phyloP scores from a whole-genome alignment of 495 filamentous ascomycete genomes.

The Pyronema domesticum region DNA sequence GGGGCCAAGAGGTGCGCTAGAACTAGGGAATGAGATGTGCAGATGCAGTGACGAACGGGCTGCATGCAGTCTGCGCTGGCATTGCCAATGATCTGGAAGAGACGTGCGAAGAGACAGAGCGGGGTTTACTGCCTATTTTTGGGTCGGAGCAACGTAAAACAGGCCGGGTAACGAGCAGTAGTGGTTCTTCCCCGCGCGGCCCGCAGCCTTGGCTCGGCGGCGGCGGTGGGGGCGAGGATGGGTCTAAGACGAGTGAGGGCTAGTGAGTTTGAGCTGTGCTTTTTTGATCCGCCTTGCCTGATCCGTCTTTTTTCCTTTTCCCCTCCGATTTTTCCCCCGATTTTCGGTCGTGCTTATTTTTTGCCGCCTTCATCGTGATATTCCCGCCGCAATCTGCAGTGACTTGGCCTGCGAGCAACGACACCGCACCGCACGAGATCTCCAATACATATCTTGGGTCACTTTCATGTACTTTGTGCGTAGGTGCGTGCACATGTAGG shows the following conservation, averaged over 20 bases:
- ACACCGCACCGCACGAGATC: neutral
- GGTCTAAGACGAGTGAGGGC: too few species aligned
- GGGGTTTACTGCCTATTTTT: conserved; percentile 5
- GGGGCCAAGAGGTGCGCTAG: neutral
- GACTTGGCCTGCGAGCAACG: conserved; percentile 1
- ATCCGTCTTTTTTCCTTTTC: neutral
- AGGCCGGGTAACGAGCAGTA: neutral
- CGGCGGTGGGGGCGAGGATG: too few species aligned
- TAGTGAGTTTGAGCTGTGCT: too few species aligned
- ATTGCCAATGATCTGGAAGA: conserved; percentile 3
- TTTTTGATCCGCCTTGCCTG: neutral
- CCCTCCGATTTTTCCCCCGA: neutral
- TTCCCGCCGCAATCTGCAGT: neutral
- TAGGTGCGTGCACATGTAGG: too few species aligned
- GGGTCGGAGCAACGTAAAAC: neutral
- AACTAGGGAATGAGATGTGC: conserved; percentile 9
- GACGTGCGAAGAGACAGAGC: neutral
- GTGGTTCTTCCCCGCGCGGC: too few species aligned
- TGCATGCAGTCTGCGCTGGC: conserved; percentile 7
- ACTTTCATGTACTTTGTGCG: neutral
- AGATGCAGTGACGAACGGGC: conserved; percentile 7
- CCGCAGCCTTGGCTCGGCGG: too few species aligned
- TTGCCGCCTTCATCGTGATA: neutral
- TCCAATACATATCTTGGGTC: conserved; percentile 6
- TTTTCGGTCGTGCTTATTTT: neutral